Conservation (phyloP, 2,329 filamentous ascomycete genomes). For the Xylariaceae sp. region DNA sequence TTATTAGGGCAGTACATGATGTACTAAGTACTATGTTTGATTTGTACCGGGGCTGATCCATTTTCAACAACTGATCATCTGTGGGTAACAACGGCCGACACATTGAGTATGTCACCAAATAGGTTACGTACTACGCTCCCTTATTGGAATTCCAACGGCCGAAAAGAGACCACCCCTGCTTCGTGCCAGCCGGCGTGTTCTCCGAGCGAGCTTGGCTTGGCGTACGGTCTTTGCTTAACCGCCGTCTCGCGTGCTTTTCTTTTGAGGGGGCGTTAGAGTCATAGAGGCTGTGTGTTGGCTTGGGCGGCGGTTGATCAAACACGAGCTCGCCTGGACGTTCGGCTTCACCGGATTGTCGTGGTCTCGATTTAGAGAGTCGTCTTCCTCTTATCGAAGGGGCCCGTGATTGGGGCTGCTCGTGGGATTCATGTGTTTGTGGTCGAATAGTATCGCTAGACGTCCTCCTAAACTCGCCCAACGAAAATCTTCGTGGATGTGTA, state of each 20-base stretch:
- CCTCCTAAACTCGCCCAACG: conserved; percentile 13
- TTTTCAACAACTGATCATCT: background rate
- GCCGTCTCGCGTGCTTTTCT: conserved; percentile 8
- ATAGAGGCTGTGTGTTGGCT: conserved; percentile 2
- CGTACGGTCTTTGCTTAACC: conserved; percentile 15
- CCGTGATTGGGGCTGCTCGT: background rate
- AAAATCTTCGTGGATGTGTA: conserved; percentile 10
- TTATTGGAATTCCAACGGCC: conserved; percentile 15
- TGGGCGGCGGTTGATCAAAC: conserved; percentile 8
- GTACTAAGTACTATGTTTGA: background rate
- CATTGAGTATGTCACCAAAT: background rate
- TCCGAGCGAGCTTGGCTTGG: conserved; percentile 1
- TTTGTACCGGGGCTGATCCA: background rate
- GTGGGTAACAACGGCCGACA: background rate
- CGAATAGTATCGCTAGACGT: conserved; percentile 15
- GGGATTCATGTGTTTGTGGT: conserved; percentile 4
- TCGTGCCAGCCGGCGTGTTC: background rate
- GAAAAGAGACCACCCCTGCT: conserved; percentile 19
- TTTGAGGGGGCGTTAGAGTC: conserved; percentile 2
- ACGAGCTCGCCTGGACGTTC: conserved; percentile 12
- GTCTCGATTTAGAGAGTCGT: conserved; percentile 25
- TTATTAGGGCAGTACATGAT: background rate
- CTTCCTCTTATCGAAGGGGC: conserved; percentile 18
- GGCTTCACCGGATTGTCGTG: conserved; percentile 5
- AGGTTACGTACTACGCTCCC: conserved; percentile 4